Base-by-base conservation (phyloP, 768 basidiomycete species). In the Dioszegia aurantiaca region DNA sequence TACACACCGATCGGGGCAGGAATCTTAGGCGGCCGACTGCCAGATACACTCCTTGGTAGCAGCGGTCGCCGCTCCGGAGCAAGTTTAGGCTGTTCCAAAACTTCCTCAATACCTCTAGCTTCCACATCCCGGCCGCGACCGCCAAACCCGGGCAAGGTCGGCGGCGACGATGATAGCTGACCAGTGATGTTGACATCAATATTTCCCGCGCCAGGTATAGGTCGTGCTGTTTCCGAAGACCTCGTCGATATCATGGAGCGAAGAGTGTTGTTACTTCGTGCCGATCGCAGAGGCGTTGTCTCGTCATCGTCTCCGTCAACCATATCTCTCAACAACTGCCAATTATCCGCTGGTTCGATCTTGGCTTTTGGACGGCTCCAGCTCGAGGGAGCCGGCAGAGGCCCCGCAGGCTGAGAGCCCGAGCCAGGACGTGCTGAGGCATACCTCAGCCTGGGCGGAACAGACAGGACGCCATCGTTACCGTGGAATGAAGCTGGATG, bases 321-420 rank as follows among this genome's bases (percentile, higher is more conserved):
- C 39, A 65, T 24, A 17, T 69, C 67, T 30, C 61, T 52, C 17
- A 69, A 51, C 1, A 56, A 26, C 12, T 55, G 49, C 67, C 67
- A 69, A 33, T 69, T 69, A 14, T 63, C 62, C 9, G 52, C 17
- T 8, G 28, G 8, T 24, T 53, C 51, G 14, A 11, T 36, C 51
- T 53, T 16, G 11, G 31, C 21, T n/a, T 43, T 31, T 26, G 39
- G 11, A 17, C 39, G n/a, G 27, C 46, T 28, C 21, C 16, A n/a
- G 30, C 24, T 5, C 14, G 30, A 42, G 21, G 9, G 9, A 17
- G 40, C 9, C 9, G 40, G 5, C 19, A n/a, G 16, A n/a, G 8
- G 23, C 4, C 8, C 19, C 14, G 23, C 23, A 27, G 21, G 21
- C 44, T 14, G 23, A 23, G 19, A 9, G 19, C 9, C 23, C 9